Evolutionary conservation across 371 early-diverging fungal species (phyloP).

Genomic region (Apophysomyces trapeziformis): DNA sequence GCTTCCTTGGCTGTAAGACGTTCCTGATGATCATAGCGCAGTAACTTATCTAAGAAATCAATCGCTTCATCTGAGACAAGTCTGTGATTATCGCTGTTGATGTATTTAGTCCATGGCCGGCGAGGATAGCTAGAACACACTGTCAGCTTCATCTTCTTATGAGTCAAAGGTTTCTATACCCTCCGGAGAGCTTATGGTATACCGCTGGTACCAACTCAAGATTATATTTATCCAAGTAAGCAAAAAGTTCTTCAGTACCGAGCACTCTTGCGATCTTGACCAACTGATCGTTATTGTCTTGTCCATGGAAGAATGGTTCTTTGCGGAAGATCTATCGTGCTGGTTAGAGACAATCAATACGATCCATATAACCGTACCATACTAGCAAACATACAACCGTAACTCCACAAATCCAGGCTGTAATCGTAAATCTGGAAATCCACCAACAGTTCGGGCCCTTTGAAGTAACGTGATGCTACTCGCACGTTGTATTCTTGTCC

Average conservation of each 20-base stretch:
- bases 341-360: background rate
- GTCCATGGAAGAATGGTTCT: conserved; percentile 99
- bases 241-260: conserved; percentile 92
- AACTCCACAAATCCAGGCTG: conserved; percentile 99
- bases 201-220: conserved; percentile 82
- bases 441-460: conserved; percentile 98
- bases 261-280: conserved; percentile 97
- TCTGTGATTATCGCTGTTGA: conserved; percentile 87
- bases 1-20: conserved; percentile 95
- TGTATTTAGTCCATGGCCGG: conserved; percentile 93
- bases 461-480: conserved; percentile 98
- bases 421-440: conserved; percentile 98
- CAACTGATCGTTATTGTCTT: conserved; percentile 98
- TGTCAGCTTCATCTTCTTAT: background rate
- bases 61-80: conserved; percentile 86
- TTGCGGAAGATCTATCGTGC: conserved; percentile 92
- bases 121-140: conserved; percentile 74
- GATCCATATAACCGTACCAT: conserved; percentile 62
- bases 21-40: conserved; percentile 98
- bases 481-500: conserved; percentile 97
- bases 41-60: conserved; percentile 93
- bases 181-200: conserved; percentile 84
- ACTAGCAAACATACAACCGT: conserved; percentile 99
- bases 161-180: conserved; percentile 23
- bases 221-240: conserved; percentile 94